A percentile compares a stretch with the other conserved stretches of the same genome.
These are phyloP conservation scores for Rhizopus stolonifer DNA, from an alignment of 371 early-diverging fungal species.

Conservation along the genomic window DNA sequence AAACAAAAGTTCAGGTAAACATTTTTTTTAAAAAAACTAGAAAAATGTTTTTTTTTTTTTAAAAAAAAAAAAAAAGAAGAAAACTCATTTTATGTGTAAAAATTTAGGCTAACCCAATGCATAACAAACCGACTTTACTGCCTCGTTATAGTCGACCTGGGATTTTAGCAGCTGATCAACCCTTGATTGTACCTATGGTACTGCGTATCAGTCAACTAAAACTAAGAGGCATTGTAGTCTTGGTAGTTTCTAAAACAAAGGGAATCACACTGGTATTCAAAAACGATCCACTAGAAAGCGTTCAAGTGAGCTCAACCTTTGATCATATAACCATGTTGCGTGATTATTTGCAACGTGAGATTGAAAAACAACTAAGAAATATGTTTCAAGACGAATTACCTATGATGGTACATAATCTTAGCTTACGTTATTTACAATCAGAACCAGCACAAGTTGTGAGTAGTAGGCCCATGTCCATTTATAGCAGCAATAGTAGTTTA, in stretches of 20 bases:
- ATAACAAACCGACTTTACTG: conserved; percentile 56
- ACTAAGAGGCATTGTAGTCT: conserved; percentile 89
- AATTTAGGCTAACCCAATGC: conserved; percentile 87
- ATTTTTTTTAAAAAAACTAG: neutral
- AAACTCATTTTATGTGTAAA: too few species aligned
- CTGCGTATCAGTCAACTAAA: conserved; percentile 86
- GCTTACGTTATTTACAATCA: conserved; percentile 33
- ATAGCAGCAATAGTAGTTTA: conserved; percentile 1
- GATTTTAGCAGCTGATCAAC: conserved; percentile 86
- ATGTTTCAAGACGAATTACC: conserved; percentile 94
- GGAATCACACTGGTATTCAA: conserved; percentile 96
- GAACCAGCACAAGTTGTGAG: conserved; percentile 23
- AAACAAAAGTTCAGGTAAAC: conserved; percentile 91
- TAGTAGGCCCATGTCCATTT: neutral
- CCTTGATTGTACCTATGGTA: conserved; percentile 94
- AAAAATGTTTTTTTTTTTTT: conserved; percentile 1
- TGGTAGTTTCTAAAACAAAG: conserved; percentile 88
- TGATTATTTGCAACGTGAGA: conserved; percentile 85
- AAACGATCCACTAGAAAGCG: conserved; percentile 93
- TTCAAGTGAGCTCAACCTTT: conserved; percentile 92
- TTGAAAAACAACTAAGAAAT: conserved; percentile 84
- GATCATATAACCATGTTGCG: conserved; percentile 86
- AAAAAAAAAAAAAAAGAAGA: neutral
- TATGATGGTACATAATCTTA: conserved; percentile 87
- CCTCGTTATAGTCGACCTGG: conserved; percentile 66